phyloP scores from a whole-genome alignment of 305 asterid species.

The Andrographis paniculata region DNA sequence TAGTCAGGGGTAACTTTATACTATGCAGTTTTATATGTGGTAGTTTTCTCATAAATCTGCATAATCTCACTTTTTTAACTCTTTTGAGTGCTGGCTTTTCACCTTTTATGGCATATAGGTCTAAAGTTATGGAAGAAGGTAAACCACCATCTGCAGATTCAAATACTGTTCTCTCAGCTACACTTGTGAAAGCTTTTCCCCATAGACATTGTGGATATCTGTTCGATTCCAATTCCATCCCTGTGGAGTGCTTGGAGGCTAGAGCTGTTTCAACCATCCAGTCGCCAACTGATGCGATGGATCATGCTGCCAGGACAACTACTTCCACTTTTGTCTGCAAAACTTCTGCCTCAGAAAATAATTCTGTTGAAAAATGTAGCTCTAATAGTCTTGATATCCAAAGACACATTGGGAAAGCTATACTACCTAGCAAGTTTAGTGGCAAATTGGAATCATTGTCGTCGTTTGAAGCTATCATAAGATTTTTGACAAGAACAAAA shows the following conservation, averaged over 20 bases:
- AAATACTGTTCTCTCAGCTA: conserved; percentile 25
- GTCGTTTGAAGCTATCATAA: conserved; percentile 58
- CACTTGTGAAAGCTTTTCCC: conserved; percentile 29
- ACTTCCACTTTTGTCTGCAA: conserved; percentile 43
- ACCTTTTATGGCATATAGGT: conserved; percentile 23
- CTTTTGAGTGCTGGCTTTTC: background rate
- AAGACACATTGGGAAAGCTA: conserved; percentile 33
- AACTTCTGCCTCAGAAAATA: conserved; percentile 34
- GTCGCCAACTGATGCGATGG: conserved; percentile 48
- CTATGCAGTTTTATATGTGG: conserved; percentile 1
- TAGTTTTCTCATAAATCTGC: background rate
- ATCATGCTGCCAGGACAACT: conserved; percentile 31
- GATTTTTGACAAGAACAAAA: conserved; percentile 72
- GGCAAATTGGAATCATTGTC: conserved; percentile 49
- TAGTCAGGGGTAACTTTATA: conserved; percentile 34
- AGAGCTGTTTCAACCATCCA: conserved; percentile 35
- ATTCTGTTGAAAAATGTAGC: conserved; percentile 30
- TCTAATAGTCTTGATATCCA: conserved; percentile 34
- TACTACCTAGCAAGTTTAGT: conserved; percentile 39
- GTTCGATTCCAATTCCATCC: conserved; percentile 27
- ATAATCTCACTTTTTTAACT: conserved; percentile 1
- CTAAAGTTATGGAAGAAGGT: conserved; percentile 25
- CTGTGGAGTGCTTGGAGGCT: conserved; percentile 33
- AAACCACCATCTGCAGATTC: conserved; percentile 23
- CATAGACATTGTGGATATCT: conserved; percentile 13